Conservation (phyloP, 768 basidiomycete species). For the Auriscalpium orientale region DNA sequence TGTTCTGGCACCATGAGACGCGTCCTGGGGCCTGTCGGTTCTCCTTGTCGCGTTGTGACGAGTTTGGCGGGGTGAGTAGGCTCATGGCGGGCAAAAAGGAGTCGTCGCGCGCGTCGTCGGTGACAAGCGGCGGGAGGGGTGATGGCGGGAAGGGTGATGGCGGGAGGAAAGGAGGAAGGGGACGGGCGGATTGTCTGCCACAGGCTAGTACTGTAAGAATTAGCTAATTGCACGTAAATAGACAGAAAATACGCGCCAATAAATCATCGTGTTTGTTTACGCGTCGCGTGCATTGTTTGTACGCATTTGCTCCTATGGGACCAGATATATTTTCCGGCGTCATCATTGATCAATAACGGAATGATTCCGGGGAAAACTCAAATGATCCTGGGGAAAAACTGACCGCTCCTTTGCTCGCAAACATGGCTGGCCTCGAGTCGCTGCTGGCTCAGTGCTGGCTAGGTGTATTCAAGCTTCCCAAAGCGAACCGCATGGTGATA, state of each 20-base stretch:
- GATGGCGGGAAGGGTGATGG: background rate
- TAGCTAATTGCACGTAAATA: no score
- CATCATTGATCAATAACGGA: no score
- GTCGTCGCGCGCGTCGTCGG: slow-evolving; percentile 21
- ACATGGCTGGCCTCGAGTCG: no score
- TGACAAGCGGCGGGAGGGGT: background rate
- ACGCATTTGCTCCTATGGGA: slow-evolving; percentile 10
- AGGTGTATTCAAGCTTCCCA: background rate
- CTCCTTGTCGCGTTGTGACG: slow-evolving; percentile 51
- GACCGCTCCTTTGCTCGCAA: no score
- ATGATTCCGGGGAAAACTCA: no score
- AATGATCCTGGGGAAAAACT: no score
- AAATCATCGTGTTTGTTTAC: slow-evolving; percentile 34
- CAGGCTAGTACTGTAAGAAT: no score
- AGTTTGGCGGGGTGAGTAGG: slow-evolving; percentile 55
- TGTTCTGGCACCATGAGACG: slow-evolving; percentile 47
- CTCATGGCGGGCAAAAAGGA: slow-evolving; percentile 26
- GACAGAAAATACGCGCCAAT: slow-evolving; percentile 16
- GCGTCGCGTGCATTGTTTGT: slow-evolving; percentile 33
- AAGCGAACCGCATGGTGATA: background rate
- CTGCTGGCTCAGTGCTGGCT: no score
- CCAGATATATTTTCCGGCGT: background rate
- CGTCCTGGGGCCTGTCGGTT: slow-evolving; percentile 27
- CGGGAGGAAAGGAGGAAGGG: slow-evolving; percentile 1
- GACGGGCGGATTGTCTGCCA: background rate